Evolutionary conservation across 371 early-diverging fungal species (phyloP).

Genomic region (Enteropsectra breve): DNA sequence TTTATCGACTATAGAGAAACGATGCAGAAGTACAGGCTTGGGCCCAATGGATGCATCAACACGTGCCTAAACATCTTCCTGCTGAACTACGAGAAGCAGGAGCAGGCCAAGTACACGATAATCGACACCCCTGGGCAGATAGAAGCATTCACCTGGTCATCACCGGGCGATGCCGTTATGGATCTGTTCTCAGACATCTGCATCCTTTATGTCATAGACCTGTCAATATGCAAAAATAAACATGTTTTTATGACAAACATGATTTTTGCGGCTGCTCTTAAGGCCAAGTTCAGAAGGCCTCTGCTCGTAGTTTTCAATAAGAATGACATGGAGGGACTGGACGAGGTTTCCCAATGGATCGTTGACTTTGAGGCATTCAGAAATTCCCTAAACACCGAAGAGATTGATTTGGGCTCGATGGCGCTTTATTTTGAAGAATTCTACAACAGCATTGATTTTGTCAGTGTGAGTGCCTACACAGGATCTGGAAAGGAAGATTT

Average conservation of each 20-base stretch:
- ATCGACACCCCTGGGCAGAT: conserved; percentile 99
- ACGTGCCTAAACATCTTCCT: conserved; percentile 86
- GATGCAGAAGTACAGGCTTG: conserved; percentile 91
- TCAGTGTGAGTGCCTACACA: conserved; percentile 79
- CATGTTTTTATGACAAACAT: conserved; percentile 98
- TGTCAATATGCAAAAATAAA: conserved; percentile 76
- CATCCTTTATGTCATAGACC: conserved; percentile 86
- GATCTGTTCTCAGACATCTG: conserved; percentile 4
- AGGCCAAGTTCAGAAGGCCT: conserved; percentile 67
- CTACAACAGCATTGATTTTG: conserved; percentile 68
- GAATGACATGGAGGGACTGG: conserved; percentile 75
- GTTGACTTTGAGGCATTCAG: conserved; percentile 84
- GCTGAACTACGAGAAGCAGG: conserved; percentile 70
- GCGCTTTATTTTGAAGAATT: conserved; percentile 92
- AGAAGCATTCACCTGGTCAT: conserved; percentile 98
- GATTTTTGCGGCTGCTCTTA: conserved; percentile 80
- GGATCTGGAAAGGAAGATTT: conserved; percentile 83
- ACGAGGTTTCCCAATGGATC: conserved; percentile 85
- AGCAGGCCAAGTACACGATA: conserved; percentile 63
- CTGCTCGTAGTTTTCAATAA: conserved; percentile 91
- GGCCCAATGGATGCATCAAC: conserved; percentile 94
- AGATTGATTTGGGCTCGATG: conserved; percentile 77
- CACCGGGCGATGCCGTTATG: conserved; percentile 69
- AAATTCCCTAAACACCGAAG: conserved; percentile 64
- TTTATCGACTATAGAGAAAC: conserved; percentile 92